Base-by-base conservation (phyloP, 2,329 filamentous ascomycete species). In the Arthrobotrys entomopaga region DNA sequence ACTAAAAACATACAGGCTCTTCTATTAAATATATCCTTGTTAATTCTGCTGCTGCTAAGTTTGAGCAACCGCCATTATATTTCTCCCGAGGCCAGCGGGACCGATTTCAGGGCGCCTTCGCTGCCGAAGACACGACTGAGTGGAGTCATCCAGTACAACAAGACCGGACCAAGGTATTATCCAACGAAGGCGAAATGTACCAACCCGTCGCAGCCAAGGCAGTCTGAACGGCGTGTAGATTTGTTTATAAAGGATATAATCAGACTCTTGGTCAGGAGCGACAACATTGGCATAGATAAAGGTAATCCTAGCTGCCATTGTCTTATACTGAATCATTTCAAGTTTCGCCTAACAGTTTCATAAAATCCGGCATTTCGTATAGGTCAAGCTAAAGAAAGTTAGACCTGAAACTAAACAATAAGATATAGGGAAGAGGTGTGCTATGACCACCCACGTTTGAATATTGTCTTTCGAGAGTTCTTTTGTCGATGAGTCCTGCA, bases 1-100 rank as follows among this genome's bases (percentile, higher is more conserved):
- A 16, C 54, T 40, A 53, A 63, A 15, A 7, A 7, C 15, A 24
- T 13, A 2, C 82, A 38, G 85, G 85, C 2, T 85, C 84, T 10
- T 85, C 83, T 61, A 83, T 86, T 40, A 85, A 85, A 76, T 85
- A 85, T 71, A 83, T 86, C 7, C 81, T 86, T 11, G 82, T 86
- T 3, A 86, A 84, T 0, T 82, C 85, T 73, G 81, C 81, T 0
- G 85, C 85, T 20, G 84, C 85, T 1, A 81, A 82, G 22, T 81
- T 84, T 48, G 82, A 85, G 60, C 83, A 84, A 61, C 83, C 84
- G 43, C 84, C 84, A 0, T 78, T 85, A 16, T 86, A 86, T 73
- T 82, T 86, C 66, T 81, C 83, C 7, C 81, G 85, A 38, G 85
- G 85, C 8, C 84, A 86, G 65, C 83, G 84, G 19, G 83, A 83